phyloP scores from a whole-genome alignment of 176 grass and related monocot genomes.

The Alopecurus myosuroides region DNA sequence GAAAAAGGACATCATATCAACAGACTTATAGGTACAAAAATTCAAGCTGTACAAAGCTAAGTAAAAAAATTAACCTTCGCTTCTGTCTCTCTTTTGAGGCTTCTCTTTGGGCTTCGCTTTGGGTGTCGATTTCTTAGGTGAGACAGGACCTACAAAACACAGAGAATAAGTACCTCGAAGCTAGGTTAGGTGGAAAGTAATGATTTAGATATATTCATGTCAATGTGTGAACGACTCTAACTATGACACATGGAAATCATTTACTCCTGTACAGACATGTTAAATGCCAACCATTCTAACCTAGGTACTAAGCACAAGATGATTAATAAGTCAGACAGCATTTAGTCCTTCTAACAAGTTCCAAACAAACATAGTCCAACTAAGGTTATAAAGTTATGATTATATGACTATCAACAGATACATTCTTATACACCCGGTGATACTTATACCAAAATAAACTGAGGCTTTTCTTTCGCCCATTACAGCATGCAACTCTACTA shows the following conservation, averaged over 20 bases:
- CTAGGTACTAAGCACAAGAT: not conserved
- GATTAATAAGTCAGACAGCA: not conserved
- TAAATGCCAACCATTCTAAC: slow-evolving; percentile 14
- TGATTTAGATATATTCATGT: not conserved
- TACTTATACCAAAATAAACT: not conserved
- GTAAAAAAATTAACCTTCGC: slow-evolving; percentile 54
- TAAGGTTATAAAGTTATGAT: not conserved
- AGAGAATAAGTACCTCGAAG: slow-evolving; percentile 16
- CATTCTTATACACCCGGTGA: not conserved
- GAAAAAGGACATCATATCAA: slow-evolving; percentile 30
- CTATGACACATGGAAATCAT: slow-evolving; percentile 9
- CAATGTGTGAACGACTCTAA: not conserved
- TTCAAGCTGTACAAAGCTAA: not conserved
- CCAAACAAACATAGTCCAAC: not conserved
- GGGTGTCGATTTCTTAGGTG: slow-evolving; percentile 52
- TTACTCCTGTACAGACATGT: slow-evolving; percentile 20
- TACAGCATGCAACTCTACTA: not conserved
- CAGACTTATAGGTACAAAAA: slow-evolving; percentile 22
- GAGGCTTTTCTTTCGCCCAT: not conserved
- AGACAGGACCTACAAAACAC: slow-evolving; percentile 43
- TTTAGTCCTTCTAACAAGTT: not conserved
- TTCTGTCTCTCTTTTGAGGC: slow-evolving; percentile 79
- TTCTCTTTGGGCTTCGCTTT: slow-evolving; percentile 86
- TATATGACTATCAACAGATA: slow-evolving; percentile 15
- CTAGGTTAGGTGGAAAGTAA: not conserved